Percentiles rank a stretch among this genome's conserved stretches.
These are phyloP conservation scores for Fraxinus excelsior DNA, from an alignment of 257 asterid species.

Conservation along the genomic window DNA sequence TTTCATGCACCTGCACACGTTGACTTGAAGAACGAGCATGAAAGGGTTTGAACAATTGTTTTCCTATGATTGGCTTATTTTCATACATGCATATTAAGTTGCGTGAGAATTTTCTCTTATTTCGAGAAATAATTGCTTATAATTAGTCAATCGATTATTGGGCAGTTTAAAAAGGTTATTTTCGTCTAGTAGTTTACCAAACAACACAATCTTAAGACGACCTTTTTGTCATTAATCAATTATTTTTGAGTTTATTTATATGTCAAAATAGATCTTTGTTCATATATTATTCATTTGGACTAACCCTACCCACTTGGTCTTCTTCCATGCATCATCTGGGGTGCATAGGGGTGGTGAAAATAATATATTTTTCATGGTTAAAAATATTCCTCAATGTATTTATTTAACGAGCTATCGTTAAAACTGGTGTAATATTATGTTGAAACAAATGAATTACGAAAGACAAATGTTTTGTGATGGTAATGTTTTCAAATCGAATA, in stretches of 20 bases:
- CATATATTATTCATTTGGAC: too few species aligned
- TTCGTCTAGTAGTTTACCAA: slow-evolving; percentile 33
- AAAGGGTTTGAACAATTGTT: not conserved
- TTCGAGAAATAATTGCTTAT: not conserved
- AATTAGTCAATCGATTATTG: too few species aligned
- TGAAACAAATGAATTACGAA: too few species aligned
- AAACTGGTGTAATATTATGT: too few species aligned
- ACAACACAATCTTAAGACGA: not conserved
- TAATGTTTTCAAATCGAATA: too few species aligned
- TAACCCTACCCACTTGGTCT: slow-evolving; percentile 14
- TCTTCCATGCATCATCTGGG: not conserved
- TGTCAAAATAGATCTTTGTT: not conserved
- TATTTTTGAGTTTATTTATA: not conserved
- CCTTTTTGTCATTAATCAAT: not conserved
- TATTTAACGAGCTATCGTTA: too few species aligned
- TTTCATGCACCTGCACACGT: not conserved
- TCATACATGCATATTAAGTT: not conserved
- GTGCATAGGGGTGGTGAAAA: too few species aligned
- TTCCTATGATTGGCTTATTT: not conserved
- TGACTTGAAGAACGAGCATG: not conserved
- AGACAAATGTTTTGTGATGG: too few species aligned
- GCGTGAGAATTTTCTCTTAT: not conserved
- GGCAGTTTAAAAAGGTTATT: not conserved
- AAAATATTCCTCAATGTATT: too few species aligned
- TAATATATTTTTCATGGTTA: too few species aligned